Conservation (phyloP, 2,329 filamentous ascomycete species). For the Fusarium neocosmosporiellum region DNA sequence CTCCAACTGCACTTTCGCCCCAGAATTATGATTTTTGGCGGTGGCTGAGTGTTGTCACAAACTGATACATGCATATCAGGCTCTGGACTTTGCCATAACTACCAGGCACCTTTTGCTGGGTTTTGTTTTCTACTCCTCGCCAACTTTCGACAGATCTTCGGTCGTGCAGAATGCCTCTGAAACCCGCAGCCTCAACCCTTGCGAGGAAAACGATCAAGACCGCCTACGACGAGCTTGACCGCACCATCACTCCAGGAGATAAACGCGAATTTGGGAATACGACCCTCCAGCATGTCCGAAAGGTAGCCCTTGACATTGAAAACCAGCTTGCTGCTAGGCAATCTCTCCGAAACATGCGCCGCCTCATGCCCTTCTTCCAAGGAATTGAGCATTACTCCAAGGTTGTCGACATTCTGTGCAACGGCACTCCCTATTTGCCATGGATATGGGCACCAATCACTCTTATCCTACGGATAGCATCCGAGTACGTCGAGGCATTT, state of each 20-base stretch:
- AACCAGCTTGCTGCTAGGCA: slow-evolving; percentile 50
- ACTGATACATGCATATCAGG: not conserved
- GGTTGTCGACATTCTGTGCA: slow-evolving; percentile 56
- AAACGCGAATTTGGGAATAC: not conserved
- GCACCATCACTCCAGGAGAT: slow-evolving; percentile 12
- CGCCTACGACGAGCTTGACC: slow-evolving; percentile 22
- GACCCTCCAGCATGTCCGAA: slow-evolving; percentile 16
- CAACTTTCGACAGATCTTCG: not conserved
- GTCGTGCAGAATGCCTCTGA: slow-evolving; percentile 13
- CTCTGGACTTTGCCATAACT: not conserved
- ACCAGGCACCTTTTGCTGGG: no score
- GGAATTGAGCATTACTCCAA: slow-evolving; percentile 56
- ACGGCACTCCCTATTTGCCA: slow-evolving; percentile 58
- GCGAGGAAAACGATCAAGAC: slow-evolving; percentile 10
- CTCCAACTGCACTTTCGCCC: not conserved
- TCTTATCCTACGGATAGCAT: slow-evolving; percentile 47
- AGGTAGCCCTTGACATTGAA: slow-evolving; percentile 53
- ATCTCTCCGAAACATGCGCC: slow-evolving; percentile 56
- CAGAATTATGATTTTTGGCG: not conserved
- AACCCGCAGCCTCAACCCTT: slow-evolving; percentile 7
- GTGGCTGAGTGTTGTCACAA: slow-evolving; percentile 8
- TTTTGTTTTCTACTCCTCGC: not conserved
- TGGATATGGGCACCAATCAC: slow-evolving; percentile 61
- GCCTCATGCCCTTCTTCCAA: slow-evolving; percentile 55
- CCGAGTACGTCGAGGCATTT: slow-evolving; percentile 53